A percentile compares a stretch with the other conserved stretches of the same genome.
These are phyloP conservation scores for Naumovozyma baii DNA, from an alignment of 805 yeast species.

Conservation along the genomic window DNA sequence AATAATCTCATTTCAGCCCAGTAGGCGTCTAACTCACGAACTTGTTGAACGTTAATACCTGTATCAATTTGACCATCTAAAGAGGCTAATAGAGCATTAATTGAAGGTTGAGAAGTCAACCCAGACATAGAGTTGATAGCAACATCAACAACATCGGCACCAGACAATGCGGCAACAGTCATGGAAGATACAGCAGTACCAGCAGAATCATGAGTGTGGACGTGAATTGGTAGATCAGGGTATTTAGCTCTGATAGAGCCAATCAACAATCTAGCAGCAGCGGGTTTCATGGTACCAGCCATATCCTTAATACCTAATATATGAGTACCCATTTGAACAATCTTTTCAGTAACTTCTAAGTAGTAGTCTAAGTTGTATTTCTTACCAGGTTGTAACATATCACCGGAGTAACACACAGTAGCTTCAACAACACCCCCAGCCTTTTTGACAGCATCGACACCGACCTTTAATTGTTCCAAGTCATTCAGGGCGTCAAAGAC, in stretches of 20 bases:
- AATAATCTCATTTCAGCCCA: conserved; percentile 97
- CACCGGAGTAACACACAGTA: conserved; percentile 96
- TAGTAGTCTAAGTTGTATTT: conserved; percentile 90
- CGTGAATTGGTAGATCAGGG: conserved; percentile 92
- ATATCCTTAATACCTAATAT: conserved; percentile 94
- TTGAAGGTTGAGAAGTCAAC: conserved; percentile 93
- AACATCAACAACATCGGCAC: conserved; percentile 95
- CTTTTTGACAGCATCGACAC: conserved; percentile 91
- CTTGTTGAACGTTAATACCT: conserved; percentile 53
- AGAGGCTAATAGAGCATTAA: conserved; percentile 84
- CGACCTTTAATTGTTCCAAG: conserved; percentile 88
- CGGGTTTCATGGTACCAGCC: conserved; percentile 97
- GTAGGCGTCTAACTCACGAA: conserved; percentile 78
- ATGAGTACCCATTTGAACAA: conserved; percentile 90
- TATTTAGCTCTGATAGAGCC: conserved; percentile 71
- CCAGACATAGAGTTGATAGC: conserved; percentile 96
- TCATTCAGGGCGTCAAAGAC: conserved; percentile 96
- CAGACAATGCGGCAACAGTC: conserved; percentile 87
- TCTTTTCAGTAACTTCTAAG: conserved; percentile 63
- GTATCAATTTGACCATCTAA: conserved; percentile 75
- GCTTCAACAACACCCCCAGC: conserved; percentile 99
- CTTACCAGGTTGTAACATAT: conserved; percentile 89
- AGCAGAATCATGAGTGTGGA: conserved; percentile 97
- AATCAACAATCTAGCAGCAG: conserved; percentile 74
- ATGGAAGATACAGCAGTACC: conserved; percentile 97